Base-by-base conservation (phyloP, 169 alveolate species). In the Plasmodium knowlesi region DNA sequence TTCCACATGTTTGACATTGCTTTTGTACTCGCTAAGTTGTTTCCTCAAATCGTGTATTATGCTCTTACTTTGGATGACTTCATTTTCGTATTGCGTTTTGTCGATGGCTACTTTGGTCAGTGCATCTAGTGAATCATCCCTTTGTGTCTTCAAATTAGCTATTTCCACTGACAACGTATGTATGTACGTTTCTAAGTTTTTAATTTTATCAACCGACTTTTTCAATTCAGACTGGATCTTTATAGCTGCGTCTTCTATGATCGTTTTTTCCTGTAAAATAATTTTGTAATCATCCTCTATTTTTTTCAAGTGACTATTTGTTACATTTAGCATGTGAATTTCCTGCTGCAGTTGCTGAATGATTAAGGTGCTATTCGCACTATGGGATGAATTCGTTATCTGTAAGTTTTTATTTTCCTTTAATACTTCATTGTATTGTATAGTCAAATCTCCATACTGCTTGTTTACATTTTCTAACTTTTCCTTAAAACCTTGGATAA, bases 21-120 rank as follows among this genome's bases (percentile, higher is more conserved):
- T 88, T 88, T 88, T 83, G 50, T 79, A 88, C 12, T 78, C 94
- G 34, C 32, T 80, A 37, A 88, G 50, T 61, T 79, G 46, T 43
- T 67, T 88, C 82, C 72, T 88, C 74, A 88, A 88, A 32, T 88
- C 94, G 82, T 78, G 79, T 22, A 88, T 61, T 2, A 88, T 78
- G 72, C 83, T 88, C 78, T 88, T 88, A 70, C 83, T 61, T 88
- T 76, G 90, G 39, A 88, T 88, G 25, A 88, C 14, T 57, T 88
- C 94, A 88, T 88, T 88, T 78, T 88, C 94, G 71, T 79, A 88
- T 57, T 88, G 94, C 25, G 94, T 88, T 88, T 88, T 88, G 73
- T 88, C 94, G 50, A 88, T 88, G 19, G 94, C 94, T 57, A 88
- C 88, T 88, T 88, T 88, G 46, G 94, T 88, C 30, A 88, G 16